Base-by-base conservation (phyloP, 345 rosid genomes). In the Combretum micranthum region DNA sequence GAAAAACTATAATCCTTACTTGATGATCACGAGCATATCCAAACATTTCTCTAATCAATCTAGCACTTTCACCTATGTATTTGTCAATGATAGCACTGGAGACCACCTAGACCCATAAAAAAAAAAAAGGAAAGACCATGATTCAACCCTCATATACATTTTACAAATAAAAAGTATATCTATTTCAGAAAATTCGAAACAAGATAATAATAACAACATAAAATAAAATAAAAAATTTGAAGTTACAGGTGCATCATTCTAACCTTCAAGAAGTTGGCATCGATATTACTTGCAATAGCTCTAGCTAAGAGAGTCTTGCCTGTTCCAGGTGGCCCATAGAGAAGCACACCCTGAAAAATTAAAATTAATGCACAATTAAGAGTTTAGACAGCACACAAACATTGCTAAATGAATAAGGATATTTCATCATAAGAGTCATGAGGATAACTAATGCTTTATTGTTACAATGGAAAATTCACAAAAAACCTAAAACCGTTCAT, bases 261-360 rank as follows among this genome's bases (percentile, higher is more conserved):
- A 39, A 94, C 99, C 92, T 89, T 93, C 64, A 93, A 77, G 70
- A 93, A 93, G 71, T 93, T 93, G 55, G 97, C 99, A 74, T 90
- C 97, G 8, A 93, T 87, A 64, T 90, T 89, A 72, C 99, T 94
- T 15, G 99, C 97, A 59, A 94, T 94, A 53, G 99, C 99, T 71
- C 97, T 84, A 11, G 99, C 99, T 50, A 93, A 72, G 52, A 93
- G 75, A 14, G 99, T 93, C 83, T 93, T 90, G 44, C 99, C 99
- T 3, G 99, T 89, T 25, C 97, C 99, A 0, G 99, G 99, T 74
- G 99, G 99, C 55, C 96, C 99, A 79, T 93, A 93, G 32, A 93
- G 84, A 72, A 93, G 97, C 39, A 87, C 97, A 59, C 99, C 97
- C 96, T 92, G 39, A 32, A 32, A 32, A 32, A 32, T 32, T 32